Conservation (phyloP, 176 grass and related monocot genomes). For the Alloteropsis semialata region DNA sequence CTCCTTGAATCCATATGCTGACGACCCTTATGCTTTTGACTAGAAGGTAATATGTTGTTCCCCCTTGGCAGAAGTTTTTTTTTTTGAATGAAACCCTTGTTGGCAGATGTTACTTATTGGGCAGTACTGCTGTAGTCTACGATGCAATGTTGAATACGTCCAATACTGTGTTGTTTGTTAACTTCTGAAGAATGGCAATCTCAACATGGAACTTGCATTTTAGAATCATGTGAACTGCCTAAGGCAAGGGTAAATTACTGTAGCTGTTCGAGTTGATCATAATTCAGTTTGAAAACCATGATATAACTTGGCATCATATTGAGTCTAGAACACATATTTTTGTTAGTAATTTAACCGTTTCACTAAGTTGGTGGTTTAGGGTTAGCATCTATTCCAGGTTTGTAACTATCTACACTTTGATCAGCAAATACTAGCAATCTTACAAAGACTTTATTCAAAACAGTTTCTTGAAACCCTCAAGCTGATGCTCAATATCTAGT, state of each 20-base stretch:
- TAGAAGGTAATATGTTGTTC: slow-evolving; percentile 60
- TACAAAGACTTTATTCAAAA: background rate
- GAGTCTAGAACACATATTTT: slow-evolving; percentile 2
- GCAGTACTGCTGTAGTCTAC: background rate
- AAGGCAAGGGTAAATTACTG: slow-evolving; percentile 7
- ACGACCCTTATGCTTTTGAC: slow-evolving; percentile 93
- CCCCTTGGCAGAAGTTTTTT: background rate
- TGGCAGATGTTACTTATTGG: background rate
- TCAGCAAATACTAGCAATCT: slow-evolving; percentile 3
- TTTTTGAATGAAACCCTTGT: background rate
- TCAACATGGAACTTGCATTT: slow-evolving; percentile 24
- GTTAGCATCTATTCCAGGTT: background rate
- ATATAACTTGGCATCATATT: background rate
- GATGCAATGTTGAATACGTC: background rate
- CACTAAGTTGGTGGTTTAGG: background rate
- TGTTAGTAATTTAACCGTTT: background rate
- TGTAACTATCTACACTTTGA: background rate
- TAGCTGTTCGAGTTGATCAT: background rate
- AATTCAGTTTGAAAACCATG: background rate
- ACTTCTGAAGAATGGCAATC: slow-evolving; percentile 11
- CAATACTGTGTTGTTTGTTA: slow-evolving; percentile 5
- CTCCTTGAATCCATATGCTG: slow-evolving; percentile 90
- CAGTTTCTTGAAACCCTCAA: background rate
- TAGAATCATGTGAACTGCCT: slow-evolving; percentile 1
- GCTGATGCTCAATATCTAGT: background rate